phyloP scores from a whole-genome alignment of 176 grass and related monocot species.

The Urochloa ruziziensis region DNA sequence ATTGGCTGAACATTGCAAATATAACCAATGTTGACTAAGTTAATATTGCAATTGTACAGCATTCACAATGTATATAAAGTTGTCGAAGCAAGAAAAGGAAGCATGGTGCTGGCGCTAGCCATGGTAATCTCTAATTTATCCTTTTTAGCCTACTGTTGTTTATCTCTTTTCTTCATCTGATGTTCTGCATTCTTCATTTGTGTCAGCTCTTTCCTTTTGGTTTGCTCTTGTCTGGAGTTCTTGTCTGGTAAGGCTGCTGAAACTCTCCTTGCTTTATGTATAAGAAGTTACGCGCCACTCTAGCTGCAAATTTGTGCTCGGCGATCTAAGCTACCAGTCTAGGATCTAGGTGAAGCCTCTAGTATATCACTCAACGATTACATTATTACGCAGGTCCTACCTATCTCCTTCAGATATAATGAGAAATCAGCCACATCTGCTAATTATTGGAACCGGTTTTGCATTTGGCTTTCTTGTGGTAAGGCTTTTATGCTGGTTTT shows the following conservation, averaged over 20 bases:
- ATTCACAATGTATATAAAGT: constrained; percentile 91
- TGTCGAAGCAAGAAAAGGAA: constrained; percentile 86
- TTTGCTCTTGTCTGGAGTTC: constrained; percentile 82
- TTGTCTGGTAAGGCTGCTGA: constrained; percentile 71
- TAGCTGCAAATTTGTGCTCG: not conserved
- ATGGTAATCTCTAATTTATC: constrained; percentile 61
- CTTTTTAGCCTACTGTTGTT: not conserved
- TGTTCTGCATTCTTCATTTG: constrained; percentile 22
- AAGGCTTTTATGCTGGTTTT: constrained; percentile 19
- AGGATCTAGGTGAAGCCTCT: not conserved
- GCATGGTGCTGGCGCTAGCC: constrained; percentile 80
- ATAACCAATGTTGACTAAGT: not conserved
- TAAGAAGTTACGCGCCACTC: not conserved
- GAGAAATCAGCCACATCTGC: constrained; percentile 80
- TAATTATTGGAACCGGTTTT: constrained; percentile 95
- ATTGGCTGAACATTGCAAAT: not conserved
- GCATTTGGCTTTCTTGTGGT: constrained; percentile 98
- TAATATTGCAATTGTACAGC: constrained; percentile 46
- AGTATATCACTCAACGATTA: constrained; percentile 16
- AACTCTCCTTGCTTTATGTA: not conserved
- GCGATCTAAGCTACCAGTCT: not conserved
- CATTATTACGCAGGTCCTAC: constrained; percentile 62
- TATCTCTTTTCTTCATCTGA: constrained; percentile 11
- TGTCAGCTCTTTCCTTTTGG: constrained; percentile 83
- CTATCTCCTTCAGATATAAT: constrained; percentile 92